Evolutionary conservation across 2,329 filamentous ascomycete genomes (phyloP).

Genomic region (Penicillium fuscoglaucum): DNA sequence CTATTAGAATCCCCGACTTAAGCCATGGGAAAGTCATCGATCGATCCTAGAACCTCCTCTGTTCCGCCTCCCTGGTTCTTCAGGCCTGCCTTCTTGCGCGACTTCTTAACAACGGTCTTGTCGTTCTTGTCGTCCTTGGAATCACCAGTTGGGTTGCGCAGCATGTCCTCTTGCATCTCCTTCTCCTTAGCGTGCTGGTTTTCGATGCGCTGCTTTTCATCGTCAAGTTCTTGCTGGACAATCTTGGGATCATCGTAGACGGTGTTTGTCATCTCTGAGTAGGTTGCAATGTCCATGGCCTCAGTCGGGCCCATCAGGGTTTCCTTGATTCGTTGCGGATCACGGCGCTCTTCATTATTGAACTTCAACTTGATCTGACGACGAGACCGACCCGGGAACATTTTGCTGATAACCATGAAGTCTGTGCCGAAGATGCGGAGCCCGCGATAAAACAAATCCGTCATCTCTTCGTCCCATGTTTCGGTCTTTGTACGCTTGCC

Average conservation of each 20-base stretch:
- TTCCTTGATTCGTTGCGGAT: slow-evolving; percentile 55
- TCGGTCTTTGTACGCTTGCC: slow-evolving; percentile 54
- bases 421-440: slow-evolving; percentile 65
- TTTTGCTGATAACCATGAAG: slow-evolving; percentile 63
- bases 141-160: slow-evolving; percentile 43
- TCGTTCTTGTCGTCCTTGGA: slow-evolving; percentile 37
- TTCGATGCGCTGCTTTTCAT: slow-evolving; percentile 48
- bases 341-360: slow-evolving; percentile 59
- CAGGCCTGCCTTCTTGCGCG: slow-evolving; percentile 32
- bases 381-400: slow-evolving; percentile 61
- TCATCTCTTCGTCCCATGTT: slow-evolving; percentile 59
- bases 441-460: slow-evolving; percentile 63
- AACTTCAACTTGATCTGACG: slow-evolving; percentile 66
- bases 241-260: slow-evolving; percentile 44
- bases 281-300: slow-evolving; percentile 45
- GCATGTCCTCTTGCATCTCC: slow-evolving; percentile 44
- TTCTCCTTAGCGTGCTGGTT: slow-evolving; percentile 49
- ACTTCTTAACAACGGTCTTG: slow-evolving; percentile 30
- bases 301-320: slow-evolving; percentile 51
- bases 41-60: slow-evolving; percentile 43
- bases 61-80: slow-evolving; percentile 37
- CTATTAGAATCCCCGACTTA: background rate
- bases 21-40: slow-evolving; percentile 35
- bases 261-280: slow-evolving; percentile 49
- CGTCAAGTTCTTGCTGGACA: slow-evolving; percentile 45